Base-by-base conservation (phyloP, 169 alveolate genomes). In the Plasmodium vivax region DNA sequence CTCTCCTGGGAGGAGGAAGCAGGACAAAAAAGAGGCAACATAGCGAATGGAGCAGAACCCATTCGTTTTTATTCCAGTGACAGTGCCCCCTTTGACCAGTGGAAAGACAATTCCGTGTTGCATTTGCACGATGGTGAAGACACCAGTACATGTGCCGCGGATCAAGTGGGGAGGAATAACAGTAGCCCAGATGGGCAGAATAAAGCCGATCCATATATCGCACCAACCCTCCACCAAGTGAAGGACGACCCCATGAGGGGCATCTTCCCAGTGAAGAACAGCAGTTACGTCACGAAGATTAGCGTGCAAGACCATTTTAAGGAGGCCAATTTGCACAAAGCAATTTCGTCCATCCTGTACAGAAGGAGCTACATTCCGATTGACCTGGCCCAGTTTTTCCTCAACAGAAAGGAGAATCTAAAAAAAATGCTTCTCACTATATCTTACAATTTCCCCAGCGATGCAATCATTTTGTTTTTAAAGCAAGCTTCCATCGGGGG, bases 401-500 rank as follows among this genome's bases (percentile, higher is more conserved):
- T 41, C 72, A 54, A 34, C 36, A 90, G 94, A 51, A 58, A 73
- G 73, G 94, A 90, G 82, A 30, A 68, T 90, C 83, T 90, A 56
- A 90, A 90, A 90, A 38, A 80, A 45, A 68, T 62, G 16, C 72
- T 90, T 19, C 51, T 90, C 32, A 79, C 94, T 16, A 43, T 90
- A 58, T 54, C 94, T 0, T 81, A 56, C 51, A 79, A 90, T 47
- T 79, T 80, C 72, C 90, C 94, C 14, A 62, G 62, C 19, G 94
- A 90, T 51, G 72, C 84, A 58, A 62, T 90, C 32, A 19, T 80
- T 1, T 43, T 80, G 19, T 62, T 90, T 62, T 16, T 90, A 68
- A 90, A 90, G 72, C 82, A 90, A 90, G 83, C 94, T 14, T n/a
- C 58, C 34, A 45, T 90, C 45, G 91, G 84, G 54, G 36, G 45